phyloP scores from a whole-genome alignment of 1,139 yeast genomes.

The Taphrina populina region DNA sequence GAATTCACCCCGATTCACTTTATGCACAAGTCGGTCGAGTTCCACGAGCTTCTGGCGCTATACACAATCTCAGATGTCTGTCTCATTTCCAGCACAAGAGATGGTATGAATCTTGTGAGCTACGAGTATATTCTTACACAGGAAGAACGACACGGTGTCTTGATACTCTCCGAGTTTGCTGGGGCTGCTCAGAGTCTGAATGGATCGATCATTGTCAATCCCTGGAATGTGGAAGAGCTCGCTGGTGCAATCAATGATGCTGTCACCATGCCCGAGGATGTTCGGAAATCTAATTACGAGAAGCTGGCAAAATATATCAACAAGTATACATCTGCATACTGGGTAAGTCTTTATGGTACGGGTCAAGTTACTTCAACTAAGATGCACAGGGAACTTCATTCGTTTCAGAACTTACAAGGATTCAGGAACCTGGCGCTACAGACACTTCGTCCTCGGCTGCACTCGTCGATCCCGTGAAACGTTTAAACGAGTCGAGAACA shows the following conservation, averaged over 20 bases:
- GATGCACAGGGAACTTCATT: conserved; percentile 64
- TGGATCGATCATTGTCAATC: conserved; percentile 90
- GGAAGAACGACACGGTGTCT: conserved; percentile 76
- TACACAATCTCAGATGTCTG: conserved; percentile 88
- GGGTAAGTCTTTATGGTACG: conserved; percentile 53
- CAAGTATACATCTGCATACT: conserved; percentile 88
- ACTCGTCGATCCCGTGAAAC: not conserved
- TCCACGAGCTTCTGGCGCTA: conserved; percentile 84
- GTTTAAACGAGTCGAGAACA: conserved; percentile 5
- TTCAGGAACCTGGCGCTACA: conserved; percentile 41
- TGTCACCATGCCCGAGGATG: conserved; percentile 78
- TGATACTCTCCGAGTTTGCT: conserved; percentile 88
- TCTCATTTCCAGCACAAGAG: conserved; percentile 88
- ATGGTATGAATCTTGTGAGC: conserved; percentile 96
- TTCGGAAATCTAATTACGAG: conserved; percentile 70
- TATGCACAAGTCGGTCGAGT: conserved; percentile 86
- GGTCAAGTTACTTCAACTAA: not conserved
- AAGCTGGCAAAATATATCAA: conserved; percentile 82
- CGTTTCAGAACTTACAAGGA: conserved; percentile 69
- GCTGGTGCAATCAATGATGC: conserved; percentile 84
- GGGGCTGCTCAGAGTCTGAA: conserved; percentile 98
- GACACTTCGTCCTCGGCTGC: not conserved
- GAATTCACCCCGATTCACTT: conserved; percentile 98
- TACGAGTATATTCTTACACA: conserved; percentile 98
- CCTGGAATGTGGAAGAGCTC: conserved; percentile 97